Base-by-base conservation (phyloP, 2,329 filamentous ascomycete genomes). In the Rasamsonia emersonii region DNA sequence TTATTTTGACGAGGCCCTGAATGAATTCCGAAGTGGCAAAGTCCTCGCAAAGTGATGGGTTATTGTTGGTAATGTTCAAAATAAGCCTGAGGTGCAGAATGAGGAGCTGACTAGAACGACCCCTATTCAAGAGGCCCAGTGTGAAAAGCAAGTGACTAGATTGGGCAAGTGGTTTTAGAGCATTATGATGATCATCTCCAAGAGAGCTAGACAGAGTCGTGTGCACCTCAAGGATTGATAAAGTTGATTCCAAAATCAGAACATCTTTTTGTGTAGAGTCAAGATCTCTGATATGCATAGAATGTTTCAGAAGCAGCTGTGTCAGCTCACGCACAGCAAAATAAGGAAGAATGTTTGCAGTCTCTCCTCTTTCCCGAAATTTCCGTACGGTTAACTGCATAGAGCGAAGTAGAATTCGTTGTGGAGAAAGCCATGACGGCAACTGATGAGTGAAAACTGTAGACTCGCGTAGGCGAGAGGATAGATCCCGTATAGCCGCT, bases 11-110 rank as follows among this genome's bases (percentile, higher is more conserved):
- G 9, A 68, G 43, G 3, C 53, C 51, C 11, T 40, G 43, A 18
- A 66, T 45, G 20, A 67, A 44, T 20, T 53, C 47, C 4, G 51
- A 40, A 2, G 48, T 56, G 7, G 80, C 71, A 46, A 93, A 86
- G 3, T 74, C 64, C 18, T 75, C 70, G 24, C 83, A 86, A 9
- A 84, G 77, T 9, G 67, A 64, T 0, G 72, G 61, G 39, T 83
- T 82, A 45, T 86, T 84, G 61, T 94, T 94, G 6, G 86, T 91
- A 30, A 88, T 70, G 47, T 93, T 93, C 41, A 94, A 71, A 20
- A 84, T 79, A 3, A 95, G 69, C 35, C 83, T 77, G 28, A 89
- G 63, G 17, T 75, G 61, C 13, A 61, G 51, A 7, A 53, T 48
- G 28, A 56, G 43, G 17, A 58, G 47, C 32, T 51, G 46, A 14